Evolutionary conservation across 305 asterid species (phyloP).

Genomic region (Fraxinus nigra): DNA sequence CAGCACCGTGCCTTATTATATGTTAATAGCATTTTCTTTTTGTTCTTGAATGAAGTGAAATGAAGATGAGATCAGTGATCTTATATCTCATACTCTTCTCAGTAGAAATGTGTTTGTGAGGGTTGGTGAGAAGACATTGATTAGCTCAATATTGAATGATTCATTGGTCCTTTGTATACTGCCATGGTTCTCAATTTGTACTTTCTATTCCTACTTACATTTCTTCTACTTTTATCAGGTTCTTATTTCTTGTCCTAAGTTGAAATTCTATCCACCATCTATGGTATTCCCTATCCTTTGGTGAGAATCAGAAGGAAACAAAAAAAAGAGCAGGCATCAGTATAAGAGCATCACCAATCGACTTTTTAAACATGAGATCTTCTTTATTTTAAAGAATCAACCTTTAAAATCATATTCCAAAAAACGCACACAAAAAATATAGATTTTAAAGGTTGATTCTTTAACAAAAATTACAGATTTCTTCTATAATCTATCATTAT

Average conservation of each 20-base stretch:
- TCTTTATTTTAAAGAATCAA: no score
- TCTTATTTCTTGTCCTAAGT: neutral
- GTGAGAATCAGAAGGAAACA: neutral
- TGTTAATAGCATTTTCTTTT: neutral
- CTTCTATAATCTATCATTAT: neutral
- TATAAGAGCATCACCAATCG: no score
- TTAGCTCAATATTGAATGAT: neutral
- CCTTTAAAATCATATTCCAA: no score
- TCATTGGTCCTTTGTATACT: neutral
- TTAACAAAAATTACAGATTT: neutral
- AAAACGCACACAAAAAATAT: neutral
- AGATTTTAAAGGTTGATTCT: no score
- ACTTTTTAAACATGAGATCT: no score
- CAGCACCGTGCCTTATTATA: neutral
- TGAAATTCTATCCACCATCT: neutral
- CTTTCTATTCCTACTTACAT: neutral
- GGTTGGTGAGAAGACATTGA: neutral
- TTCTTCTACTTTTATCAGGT: neutral
- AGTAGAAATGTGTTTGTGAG: neutral
- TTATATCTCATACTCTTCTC: neutral
- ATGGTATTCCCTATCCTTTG: neutral
- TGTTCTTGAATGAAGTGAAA: neutral
- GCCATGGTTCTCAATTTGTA: neutral
- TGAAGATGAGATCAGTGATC: neutral
- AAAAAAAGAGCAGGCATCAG: neutral